phyloP scores from a whole-genome alignment of 768 basidiomycete species.

The Kwoniella bestiolae region DNA sequence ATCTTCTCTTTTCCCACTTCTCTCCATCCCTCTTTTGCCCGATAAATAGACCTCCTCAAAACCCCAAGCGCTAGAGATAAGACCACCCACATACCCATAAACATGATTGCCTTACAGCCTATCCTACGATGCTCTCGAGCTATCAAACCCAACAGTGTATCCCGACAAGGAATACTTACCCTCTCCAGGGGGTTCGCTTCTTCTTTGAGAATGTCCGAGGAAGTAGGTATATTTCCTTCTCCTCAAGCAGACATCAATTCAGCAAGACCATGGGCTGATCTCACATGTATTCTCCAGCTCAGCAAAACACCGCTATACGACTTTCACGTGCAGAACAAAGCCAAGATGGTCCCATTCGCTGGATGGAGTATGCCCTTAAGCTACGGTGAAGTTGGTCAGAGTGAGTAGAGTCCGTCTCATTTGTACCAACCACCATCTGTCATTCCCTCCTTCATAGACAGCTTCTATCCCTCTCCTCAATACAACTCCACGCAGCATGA shows the following conservation, averaged over 20 bases:
- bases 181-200: slow-evolving; percentile 19
- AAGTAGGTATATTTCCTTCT: slow-evolving; percentile 11
- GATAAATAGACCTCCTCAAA: background rate
- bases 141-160: background rate
- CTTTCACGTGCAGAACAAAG: slow-evolving; percentile 76
- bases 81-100: background rate
- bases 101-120: slow-evolving; percentile 15
- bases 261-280: background rate
- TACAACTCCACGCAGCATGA: too few relatives aligned
- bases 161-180: background rate
- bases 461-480: too few relatives aligned
- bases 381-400: slow-evolving; percentile 81
- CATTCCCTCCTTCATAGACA: background rate
- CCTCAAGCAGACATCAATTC: background rate
- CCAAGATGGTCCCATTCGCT: slow-evolving; percentile 95
- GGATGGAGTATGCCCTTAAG: slow-evolving; percentile 92
- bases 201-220: slow-evolving; percentile 14
- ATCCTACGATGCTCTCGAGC: slow-evolving; percentile 13
- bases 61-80: background rate
- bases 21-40: background rate
- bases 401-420: slow-evolving; percentile 58
- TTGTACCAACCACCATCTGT: background rate
- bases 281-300: slow-evolving; percentile 56
- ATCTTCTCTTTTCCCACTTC: background rate
- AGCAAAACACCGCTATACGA: slow-evolving; percentile 79